phyloP scores from a whole-genome alignment of 768 basidiomycete species.

The Collybia mongolica region DNA sequence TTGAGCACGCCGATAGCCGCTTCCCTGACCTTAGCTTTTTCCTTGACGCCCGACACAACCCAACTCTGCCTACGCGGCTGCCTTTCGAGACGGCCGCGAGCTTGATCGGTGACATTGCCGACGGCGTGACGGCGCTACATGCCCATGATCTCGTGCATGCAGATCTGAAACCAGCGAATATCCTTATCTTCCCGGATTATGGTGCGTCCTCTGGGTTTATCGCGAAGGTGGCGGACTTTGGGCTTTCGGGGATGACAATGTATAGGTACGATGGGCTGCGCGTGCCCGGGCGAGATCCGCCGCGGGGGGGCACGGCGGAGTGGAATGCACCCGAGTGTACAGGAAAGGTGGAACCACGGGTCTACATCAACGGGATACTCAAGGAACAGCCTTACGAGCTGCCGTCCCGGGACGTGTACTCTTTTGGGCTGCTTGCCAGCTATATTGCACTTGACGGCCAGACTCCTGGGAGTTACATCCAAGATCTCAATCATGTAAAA shows the following conservation, averaged over 20 bases:
- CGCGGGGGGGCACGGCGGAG: constrained; percentile 3
- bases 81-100: constrained; percentile 1
- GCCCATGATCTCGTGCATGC: constrained; percentile 3
- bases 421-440: constrained; percentile 4
- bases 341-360: not conserved
- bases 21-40: constrained; percentile 2
- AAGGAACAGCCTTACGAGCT: not conserved
- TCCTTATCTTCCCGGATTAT: constrained; percentile 2
- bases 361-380: not conserved
- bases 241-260: constrained; percentile 3
- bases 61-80: not conserved
- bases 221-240: constrained; percentile 3
- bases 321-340: constrained; percentile 5
- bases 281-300: not conserved
- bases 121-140: constrained; percentile 2
- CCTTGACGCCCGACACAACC: constrained; percentile 1
- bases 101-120: constrained; percentile 3
- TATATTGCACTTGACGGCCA: constrained; percentile 4
- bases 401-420: constrained; percentile 2
- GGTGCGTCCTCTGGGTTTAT: not conserved
- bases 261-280: not conserved
- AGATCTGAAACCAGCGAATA: constrained; percentile 3
- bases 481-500: not conserved
- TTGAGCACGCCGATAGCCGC: constrained; percentile 2
- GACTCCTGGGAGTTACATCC: not conserved